Evolutionary conservation across 345 rosid genomes (phyloP).

Genomic region (Brassica napus): DNA sequence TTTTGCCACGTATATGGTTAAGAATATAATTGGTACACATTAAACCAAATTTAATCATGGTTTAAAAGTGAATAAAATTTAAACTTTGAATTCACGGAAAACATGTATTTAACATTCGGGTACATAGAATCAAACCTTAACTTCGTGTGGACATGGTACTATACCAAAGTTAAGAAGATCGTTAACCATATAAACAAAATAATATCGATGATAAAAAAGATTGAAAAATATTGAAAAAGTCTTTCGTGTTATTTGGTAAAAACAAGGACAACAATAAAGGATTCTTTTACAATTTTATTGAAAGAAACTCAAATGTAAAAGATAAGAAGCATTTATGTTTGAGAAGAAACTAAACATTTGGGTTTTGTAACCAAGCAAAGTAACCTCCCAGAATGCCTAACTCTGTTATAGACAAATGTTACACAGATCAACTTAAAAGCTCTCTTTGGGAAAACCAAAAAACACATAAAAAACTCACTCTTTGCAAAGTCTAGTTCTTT

Average conservation of each 20-base stretch:
- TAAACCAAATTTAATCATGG: no score
- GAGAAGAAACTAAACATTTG: not conserved
- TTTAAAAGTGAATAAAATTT: no score
- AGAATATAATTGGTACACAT: no score
- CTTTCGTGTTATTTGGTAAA: not conserved
- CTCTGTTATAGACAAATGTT: conserved; percentile 26
- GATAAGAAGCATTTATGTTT: not conserved
- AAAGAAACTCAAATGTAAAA: not conserved
- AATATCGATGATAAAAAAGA: no score
- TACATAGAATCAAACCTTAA: no score
- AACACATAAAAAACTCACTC: not conserved
- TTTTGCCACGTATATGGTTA: no score
- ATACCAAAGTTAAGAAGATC: no score
- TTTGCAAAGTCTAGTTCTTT: conserved; percentile 17
- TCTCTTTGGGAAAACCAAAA: not conserved
- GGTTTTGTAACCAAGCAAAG: conserved; percentile 9
- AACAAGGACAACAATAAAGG: not conserved
- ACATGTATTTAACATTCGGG: no score
- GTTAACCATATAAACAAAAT: no score
- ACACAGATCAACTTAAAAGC: conserved; percentile 4
- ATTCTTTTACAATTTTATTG: not conserved
- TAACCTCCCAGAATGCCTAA: not conserved
- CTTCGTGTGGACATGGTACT: no score
- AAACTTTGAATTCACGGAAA: no score
- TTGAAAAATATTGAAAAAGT: not conserved